These are phyloP conservation scores for Simplicillium sp. DNA, from an alignment of 2,329 filamentous ascomycete genomes.

Conservation along the genomic window DNA sequence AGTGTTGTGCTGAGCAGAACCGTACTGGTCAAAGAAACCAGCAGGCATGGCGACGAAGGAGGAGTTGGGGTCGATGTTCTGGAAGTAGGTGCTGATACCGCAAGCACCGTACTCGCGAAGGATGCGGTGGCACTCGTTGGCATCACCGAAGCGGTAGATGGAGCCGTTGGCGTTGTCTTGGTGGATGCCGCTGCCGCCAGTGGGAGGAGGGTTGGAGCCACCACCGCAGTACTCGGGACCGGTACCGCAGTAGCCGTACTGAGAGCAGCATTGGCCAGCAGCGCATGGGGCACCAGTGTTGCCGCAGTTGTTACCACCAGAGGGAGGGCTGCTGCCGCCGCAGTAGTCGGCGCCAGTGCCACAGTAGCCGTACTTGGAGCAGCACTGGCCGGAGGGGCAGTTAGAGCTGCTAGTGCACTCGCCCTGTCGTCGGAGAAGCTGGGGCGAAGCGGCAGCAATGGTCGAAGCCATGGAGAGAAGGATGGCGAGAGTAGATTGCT, in stretches of 20 bases:
- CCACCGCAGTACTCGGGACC: constrained; percentile 10
- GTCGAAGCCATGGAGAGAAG: not conserved
- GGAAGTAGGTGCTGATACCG: constrained; percentile 5
- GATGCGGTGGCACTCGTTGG: constrained; percentile 1
- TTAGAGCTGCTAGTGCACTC: constrained; percentile 10
- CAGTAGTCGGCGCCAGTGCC: constrained; percentile 11
- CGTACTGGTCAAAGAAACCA: constrained; percentile 2
- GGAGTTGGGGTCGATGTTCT: not conserved
- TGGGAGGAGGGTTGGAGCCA: constrained; percentile 7
- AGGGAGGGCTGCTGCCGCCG: not conserved
- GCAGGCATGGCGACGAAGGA: constrained; percentile 3
- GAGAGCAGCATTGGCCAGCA: constrained; percentile 9
- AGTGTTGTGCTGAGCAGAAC: constrained; percentile 2
- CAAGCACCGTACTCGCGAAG: constrained; percentile 1
- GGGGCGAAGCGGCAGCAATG: not conserved
- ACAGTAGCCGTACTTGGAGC: constrained; percentile 11
- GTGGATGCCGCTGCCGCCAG: not conserved
- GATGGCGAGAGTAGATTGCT: not conserved
- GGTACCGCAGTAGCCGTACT: constrained; percentile 11
- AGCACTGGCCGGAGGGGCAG: constrained; percentile 8
- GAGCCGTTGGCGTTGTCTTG: constrained; percentile 3
- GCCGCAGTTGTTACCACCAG: not conserved
- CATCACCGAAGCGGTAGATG: constrained; percentile 2
- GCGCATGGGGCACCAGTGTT: constrained; percentile 2
- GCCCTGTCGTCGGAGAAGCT: constrained; percentile 6